These are phyloP conservation scores for Didymellaceae sp. DNA, from an alignment of 2,329 filamentous ascomycete genomes.

Conservation along the genomic window DNA sequence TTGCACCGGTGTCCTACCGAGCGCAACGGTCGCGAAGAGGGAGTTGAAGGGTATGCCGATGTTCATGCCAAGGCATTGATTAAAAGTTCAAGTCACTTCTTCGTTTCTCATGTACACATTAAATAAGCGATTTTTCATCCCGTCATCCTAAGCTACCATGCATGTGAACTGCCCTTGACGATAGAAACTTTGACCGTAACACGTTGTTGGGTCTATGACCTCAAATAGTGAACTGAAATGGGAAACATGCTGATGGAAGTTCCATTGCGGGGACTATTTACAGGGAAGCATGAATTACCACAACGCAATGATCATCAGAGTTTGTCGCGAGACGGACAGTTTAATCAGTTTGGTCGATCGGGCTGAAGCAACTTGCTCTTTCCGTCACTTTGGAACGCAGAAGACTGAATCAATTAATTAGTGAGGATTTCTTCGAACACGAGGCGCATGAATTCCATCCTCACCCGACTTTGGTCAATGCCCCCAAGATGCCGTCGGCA, in stretches of 20 bases:
- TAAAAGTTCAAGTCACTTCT: background rate
- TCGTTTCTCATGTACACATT: background rate
- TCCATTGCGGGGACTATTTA: too few species aligned
- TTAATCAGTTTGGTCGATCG: too few species aligned
- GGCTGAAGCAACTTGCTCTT: too few species aligned
- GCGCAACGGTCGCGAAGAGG: slow-evolving; percentile 25
- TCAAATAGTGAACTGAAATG: too few species aligned
- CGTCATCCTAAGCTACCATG: background rate
- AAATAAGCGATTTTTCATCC: background rate
- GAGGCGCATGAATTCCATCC: background rate
- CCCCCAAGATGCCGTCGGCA: background rate
- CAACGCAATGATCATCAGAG: too few species aligned
- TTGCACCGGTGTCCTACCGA: slow-evolving; percentile 29
- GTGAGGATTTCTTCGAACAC: background rate
- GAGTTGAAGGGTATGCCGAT: slow-evolving; percentile 19
- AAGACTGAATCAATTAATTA: background rate
- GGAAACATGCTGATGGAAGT: too few species aligned
- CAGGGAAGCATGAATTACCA: too few species aligned
- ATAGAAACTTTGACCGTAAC: too few species aligned
- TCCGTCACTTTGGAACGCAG: too few species aligned
- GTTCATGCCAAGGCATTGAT: slow-evolving; percentile 6
- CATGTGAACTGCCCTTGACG: background rate
- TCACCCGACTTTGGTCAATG: background rate
- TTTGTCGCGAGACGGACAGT: too few species aligned
- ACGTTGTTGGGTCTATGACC: too few species aligned